Conservation (phyloP, 2,329 filamentous ascomycete species). For the Trichophyton simii region DNA sequence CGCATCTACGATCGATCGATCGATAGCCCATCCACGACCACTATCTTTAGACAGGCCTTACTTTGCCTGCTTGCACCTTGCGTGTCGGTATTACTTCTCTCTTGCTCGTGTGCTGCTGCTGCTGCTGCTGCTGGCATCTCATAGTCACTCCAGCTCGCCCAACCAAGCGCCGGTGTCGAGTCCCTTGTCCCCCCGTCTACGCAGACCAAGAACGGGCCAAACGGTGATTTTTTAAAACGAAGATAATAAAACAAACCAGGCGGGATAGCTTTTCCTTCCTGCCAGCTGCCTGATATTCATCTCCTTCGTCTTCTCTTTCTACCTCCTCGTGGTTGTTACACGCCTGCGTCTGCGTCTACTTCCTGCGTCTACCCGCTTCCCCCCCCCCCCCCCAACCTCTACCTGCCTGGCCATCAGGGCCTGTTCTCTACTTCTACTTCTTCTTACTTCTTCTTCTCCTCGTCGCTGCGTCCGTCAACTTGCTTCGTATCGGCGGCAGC, state of each 20-base stretch:
- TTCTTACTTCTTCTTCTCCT: not conserved
- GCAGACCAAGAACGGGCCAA: not conserved
- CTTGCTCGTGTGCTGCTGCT: not conserved
- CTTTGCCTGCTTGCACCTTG: too few relatives aligned
- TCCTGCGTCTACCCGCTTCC: too few relatives aligned
- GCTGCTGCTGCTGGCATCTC: not conserved
- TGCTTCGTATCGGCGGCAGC: not conserved
- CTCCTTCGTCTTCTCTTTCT: too few relatives aligned
- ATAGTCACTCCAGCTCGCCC: too few relatives aligned
- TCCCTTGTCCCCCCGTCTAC: not conserved
- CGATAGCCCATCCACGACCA: too few relatives aligned
- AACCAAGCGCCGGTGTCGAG: not conserved
- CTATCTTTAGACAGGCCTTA: too few relatives aligned
- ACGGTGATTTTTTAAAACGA: not conserved
- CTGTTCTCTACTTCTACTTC: not conserved
- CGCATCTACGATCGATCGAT: too few relatives aligned
- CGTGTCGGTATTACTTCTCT: too few relatives aligned
- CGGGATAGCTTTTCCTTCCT: not conserved
- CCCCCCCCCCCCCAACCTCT: too few relatives aligned
- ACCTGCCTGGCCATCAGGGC: not conserved
- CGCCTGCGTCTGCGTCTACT: too few relatives aligned
- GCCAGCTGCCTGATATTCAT: too few relatives aligned
- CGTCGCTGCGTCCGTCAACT: not conserved
- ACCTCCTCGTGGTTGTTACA: too few relatives aligned
- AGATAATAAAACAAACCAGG: not conserved